Percentiles rank a stretch among this genome's conserved stretches.
These are phyloP conservation scores for Cantharellus cinnabarinus DNA, from an alignment of 768 basidiomycete genomes.

Conservation along the genomic window DNA sequence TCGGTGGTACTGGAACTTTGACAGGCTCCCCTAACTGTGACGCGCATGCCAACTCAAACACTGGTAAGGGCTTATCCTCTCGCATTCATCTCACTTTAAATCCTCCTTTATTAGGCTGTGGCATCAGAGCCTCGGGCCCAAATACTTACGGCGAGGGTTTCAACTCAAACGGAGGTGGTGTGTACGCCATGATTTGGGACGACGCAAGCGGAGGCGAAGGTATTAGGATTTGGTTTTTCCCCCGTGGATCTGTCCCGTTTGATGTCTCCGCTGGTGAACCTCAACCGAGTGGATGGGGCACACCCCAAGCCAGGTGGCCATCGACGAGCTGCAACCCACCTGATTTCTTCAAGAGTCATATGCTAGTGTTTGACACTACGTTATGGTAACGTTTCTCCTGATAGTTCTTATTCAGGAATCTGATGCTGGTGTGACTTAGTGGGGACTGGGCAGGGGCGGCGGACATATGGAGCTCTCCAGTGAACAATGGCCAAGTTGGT, in stretches of 20 bases:
- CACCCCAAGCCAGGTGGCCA: constrained; percentile 62
- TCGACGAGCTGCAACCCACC: constrained; percentile 25
- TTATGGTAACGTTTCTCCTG: constrained; percentile 24
- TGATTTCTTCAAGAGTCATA: constrained; percentile 20
- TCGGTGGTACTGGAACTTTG: not conserved
- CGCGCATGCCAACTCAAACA: not conserved
- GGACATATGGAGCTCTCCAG: constrained; percentile 49
- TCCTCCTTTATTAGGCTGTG: constrained; percentile 41
- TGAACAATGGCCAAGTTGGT: constrained; percentile 59
- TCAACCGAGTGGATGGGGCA: constrained; percentile 54
- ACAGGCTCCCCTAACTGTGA: not conserved
- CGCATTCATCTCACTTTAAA: not conserved
- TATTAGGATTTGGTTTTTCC: constrained; percentile 69
- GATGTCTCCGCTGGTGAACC: constrained; percentile 60
- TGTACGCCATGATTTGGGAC: constrained; percentile 78
- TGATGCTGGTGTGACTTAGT: constrained; percentile 12
- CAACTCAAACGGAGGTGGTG: constrained; percentile 65
- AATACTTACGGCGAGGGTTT: constrained; percentile 68
- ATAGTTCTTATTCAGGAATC: no score
- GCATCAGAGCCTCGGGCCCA: constrained; percentile 36
- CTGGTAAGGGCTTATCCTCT: no score
- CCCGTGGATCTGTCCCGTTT: constrained; percentile 44
- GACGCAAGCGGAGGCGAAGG: constrained; percentile 49
- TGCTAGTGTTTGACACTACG: constrained; percentile 50
- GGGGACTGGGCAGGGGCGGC: constrained; percentile 67